These are phyloP conservation scores for Cytospora leucostoma DNA, from an alignment of 2,329 filamentous ascomycete genomes.

Conservation along the genomic window DNA sequence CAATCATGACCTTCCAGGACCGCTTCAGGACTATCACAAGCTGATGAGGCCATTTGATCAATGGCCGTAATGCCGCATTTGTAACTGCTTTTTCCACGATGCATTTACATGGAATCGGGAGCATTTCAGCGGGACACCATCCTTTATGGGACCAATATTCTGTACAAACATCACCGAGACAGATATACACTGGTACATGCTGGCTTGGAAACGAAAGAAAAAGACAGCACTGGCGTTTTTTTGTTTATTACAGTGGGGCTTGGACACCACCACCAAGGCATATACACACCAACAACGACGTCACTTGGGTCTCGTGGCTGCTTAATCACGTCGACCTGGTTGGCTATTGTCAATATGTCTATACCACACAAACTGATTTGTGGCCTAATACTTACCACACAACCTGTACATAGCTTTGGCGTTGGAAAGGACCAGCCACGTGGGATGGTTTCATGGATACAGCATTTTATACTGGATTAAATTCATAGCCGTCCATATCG, in stretches of 20 bases:
- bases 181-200: background rate
- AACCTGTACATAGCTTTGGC: slow-evolving; percentile 16
- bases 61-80: background rate
- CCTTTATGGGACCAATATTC: background rate
- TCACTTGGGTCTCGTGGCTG: slow-evolving; percentile 5
- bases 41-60: background rate
- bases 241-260: slow-evolving; percentile 18
- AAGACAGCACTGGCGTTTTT: slow-evolving; percentile 24
- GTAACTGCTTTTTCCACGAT: slow-evolving; percentile 15
- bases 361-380: slow-evolving; percentile 2
- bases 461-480: slow-evolving; percentile 19
- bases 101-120: slow-evolving; percentile 26
- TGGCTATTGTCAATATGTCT: slow-evolving; percentile 22
- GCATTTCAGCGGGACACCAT: slow-evolving; percentile 11
- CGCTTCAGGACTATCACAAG: slow-evolving; percentile 40
- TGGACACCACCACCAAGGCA: slow-evolving; percentile 15
- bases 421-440: slow-evolving; percentile 5
- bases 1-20: slow-evolving; percentile 53
- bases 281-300: slow-evolving; percentile 18
- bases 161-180: slow-evolving; percentile 18
- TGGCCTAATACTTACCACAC: slow-evolving; percentile 17
- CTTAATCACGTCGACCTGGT: slow-evolving; percentile 20
- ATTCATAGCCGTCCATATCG: slow-evolving; percentile 12
- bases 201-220: slow-evolving; percentile 9
- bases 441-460: slow-evolving; percentile 15